phyloP scores from a whole-genome alignment of 1,284 basidiomycete genomes.

The Pholiota adiposa region DNA sequence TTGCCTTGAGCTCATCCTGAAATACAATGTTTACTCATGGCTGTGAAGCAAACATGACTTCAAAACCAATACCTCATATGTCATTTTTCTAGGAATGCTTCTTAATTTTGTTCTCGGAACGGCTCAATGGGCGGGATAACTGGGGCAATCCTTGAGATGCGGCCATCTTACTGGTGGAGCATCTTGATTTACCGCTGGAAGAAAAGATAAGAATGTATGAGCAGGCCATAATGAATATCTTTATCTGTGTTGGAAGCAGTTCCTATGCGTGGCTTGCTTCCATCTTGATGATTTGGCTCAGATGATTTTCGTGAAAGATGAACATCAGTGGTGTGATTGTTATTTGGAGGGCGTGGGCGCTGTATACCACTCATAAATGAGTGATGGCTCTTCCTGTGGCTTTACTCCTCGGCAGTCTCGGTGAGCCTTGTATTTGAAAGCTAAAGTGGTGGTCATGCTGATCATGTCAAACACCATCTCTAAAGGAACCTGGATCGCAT shows the following conservation, averaged over 20 bases:
- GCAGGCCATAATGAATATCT: background rate
- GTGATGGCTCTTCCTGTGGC: background rate
- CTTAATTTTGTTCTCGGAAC: conserved; percentile 1
- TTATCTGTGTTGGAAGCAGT: background rate
- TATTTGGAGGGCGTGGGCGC: background rate
- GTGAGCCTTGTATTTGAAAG: background rate
- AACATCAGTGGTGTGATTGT: conserved; percentile 1
- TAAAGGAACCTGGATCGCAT: background rate
- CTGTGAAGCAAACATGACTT: background rate
- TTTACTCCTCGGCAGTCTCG: background rate
- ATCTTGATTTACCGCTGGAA: background rate
- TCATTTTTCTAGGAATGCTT: background rate
- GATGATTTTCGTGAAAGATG: too few relatives aligned
- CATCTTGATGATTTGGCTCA: background rate
- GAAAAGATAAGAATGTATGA: background rate
- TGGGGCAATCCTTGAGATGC: background rate
- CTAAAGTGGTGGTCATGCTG: too few relatives aligned
- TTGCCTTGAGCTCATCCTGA: background rate
- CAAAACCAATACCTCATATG: background rate
- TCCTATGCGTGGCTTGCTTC: background rate
- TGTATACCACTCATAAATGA: background rate
- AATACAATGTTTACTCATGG: background rate
- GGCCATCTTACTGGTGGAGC: background rate
- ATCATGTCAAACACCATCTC: background rate
- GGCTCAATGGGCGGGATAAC: background rate